Base-by-base conservation (phyloP, 2,329 filamentous ascomycete genomes). In the Stromatinia cepivora region DNA sequence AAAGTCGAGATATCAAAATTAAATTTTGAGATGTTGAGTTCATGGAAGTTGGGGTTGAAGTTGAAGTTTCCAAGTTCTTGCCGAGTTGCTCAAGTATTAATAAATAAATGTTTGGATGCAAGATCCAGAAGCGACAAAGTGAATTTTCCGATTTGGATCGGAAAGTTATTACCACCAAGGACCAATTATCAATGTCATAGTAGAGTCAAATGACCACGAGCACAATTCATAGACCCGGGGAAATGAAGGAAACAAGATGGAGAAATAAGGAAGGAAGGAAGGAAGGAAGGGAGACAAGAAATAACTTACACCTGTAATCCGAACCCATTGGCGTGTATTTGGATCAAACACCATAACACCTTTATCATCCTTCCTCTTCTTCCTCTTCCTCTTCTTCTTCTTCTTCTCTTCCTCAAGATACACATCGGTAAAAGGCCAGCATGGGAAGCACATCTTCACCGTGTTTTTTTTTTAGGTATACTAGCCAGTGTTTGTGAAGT, bases 351-450 rank as follows among this genome's bases (percentile, higher is more conserved):
- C 68, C n/a, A 70, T 15, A 4, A 71, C 54, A 8, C 67, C 31
- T 17, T 69, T 65, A 57, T 70, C 68, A 54, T 4, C 34, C 15
- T 72, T 73, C 69, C 72, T 72, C 42, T 69, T 65, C 17, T 67
- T 59, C 4, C 25, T 70, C 68, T 15, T 76, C 74, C 62, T 77
- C 75, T n/a, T 73, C 69, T 72, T 72, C 42, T 69, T 65, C 17
- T 67, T 59, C 4, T 66, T 42, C 25, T 70, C 68, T 15, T 76
- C 74, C 62, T 77, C 75, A 4, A 77, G 52, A 56, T 71, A 73
- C 20, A 76, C 48, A 25, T 76, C 73, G 2, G 71, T 62, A 25
- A 70, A 75, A 3, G 73, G 72, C 71, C 69, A 75, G 53, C 75
- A 76, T 17, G 73, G 73, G 17, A 74, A 28, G 48, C 74, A 75